Evolutionary conservation across 148 eudicot genomes (phyloP).

Genomic region (Arctostaphylos glauca): DNA sequence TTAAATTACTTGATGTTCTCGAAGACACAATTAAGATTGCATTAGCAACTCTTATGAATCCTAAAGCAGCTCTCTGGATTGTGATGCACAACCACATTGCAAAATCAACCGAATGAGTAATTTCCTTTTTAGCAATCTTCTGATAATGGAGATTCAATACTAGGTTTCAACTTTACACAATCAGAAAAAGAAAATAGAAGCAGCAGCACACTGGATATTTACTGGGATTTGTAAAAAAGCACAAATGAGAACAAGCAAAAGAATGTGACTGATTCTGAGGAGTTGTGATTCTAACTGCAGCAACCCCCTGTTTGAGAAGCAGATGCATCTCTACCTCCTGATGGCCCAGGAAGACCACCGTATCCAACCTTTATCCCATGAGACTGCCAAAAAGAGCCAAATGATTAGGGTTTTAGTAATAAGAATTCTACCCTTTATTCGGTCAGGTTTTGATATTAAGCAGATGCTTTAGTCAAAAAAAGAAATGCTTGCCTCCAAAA

Average conservation of each 20-base stretch:
- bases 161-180: conserved; percentile 8
- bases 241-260: not conserved
- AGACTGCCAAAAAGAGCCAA: conserved; percentile 45
- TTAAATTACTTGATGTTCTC: not conserved
- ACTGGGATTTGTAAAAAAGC: not conserved
- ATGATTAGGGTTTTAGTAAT: not conserved
- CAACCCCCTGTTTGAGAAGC: conserved; percentile 75
- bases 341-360: conserved; percentile 77
- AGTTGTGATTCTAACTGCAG: conserved; percentile 41
- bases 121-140: not conserved
- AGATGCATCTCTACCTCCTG: conserved; percentile 73
- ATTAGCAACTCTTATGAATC: not conserved
- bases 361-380: conserved; percentile 92
- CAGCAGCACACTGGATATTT: conserved; percentile 7
- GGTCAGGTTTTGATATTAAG: not conserved
- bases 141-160: not conserved
- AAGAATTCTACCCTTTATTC: not conserved
- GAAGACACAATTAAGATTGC: not conserved
- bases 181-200: not conserved
- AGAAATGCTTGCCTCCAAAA: not conserved
- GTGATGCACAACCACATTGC: not conserved
- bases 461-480: not conserved
- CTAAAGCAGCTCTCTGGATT: not conserved
- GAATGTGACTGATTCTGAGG: not conserved
- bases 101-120: not conserved